phyloP scores from a whole-genome alignment of 1,139 yeast species.

The Kodamaea sp. region DNA sequence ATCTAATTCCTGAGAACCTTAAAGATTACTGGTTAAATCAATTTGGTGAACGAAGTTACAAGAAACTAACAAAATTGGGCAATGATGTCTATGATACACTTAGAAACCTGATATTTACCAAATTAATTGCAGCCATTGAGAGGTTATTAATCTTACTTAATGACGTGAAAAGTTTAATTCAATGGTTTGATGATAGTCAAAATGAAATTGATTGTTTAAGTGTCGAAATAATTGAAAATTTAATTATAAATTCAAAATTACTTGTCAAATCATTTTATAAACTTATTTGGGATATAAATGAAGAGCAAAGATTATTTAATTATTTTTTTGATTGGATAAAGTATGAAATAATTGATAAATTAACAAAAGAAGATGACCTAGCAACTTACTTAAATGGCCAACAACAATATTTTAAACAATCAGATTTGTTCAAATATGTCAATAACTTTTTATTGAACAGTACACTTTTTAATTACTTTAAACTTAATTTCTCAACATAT shows the following conservation, averaged over 20 bases:
- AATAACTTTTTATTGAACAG: conserved; percentile 26
- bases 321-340: conserved; percentile 50
- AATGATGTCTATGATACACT: conserved; percentile 46
- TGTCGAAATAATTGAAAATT: conserved; percentile 19
- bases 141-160: conserved; percentile 50
- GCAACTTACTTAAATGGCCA: conserved; percentile 22
- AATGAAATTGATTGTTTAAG: conserved; percentile 18
- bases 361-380: conserved; percentile 36
- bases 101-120: conserved; percentile 45
- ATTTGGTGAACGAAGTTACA: conserved; percentile 67
- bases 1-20: conserved; percentile 42
- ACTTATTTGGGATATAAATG: conserved; percentile 46
- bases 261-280: conserved; percentile 37
- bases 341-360: conserved; percentile 31
- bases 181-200: conserved; percentile 28
- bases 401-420: conserved; percentile 17
- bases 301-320: conserved; percentile 51
- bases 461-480: conserved; percentile 23
- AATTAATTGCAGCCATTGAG: conserved; percentile 55
- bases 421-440: conserved; percentile 31
- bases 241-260: conserved; percentile 27
- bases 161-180: conserved; percentile 43
- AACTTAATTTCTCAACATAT: conserved; percentile 16
- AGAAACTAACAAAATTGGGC: conserved; percentile 54
- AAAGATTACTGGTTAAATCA: conserved; percentile 46